A percentile compares a stretch with the other conserved stretches of the same genome.
These are phyloP conservation scores for Strobilomyces echinocephalus DNA, from an alignment of 768 basidiomycete species.

Conservation along the genomic window DNA sequence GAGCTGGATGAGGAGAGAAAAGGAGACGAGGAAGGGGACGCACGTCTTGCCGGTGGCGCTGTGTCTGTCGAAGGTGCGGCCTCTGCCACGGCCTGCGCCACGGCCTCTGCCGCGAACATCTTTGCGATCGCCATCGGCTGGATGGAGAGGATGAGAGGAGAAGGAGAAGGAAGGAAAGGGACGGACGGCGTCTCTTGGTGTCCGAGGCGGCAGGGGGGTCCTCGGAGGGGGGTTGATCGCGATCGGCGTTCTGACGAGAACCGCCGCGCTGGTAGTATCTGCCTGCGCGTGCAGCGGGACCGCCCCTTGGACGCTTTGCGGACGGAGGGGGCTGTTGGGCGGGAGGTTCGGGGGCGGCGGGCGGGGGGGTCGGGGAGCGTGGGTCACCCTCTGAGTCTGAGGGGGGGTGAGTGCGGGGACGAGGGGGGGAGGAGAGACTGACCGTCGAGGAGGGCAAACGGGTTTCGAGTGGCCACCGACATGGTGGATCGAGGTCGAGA, in stretches of 20 bases:
- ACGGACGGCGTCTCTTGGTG: slow-evolving; percentile 30
- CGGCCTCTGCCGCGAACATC: slow-evolving; percentile 46
- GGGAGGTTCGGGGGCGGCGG: slow-evolving; percentile 23
- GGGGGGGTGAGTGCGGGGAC: not conserved
- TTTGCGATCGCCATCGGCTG: slow-evolving; percentile 41
- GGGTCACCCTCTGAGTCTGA: slow-evolving; percentile 42
- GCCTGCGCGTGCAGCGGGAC: slow-evolving; percentile 62
- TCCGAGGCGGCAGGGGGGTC: slow-evolving; percentile 35
- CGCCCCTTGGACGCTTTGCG: slow-evolving; percentile 46
- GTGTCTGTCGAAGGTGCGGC: slow-evolving; percentile 81
- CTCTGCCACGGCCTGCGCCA: slow-evolving; percentile 48
- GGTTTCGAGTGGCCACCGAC: slow-evolving; percentile 89
- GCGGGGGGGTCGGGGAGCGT: slow-evolving; percentile 35
- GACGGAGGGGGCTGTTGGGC: slow-evolving; percentile 35
- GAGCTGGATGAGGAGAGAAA: slow-evolving; percentile 10
- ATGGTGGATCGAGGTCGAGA: slow-evolving; percentile 36
- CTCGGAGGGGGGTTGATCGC: slow-evolving; percentile 37
- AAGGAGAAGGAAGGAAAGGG: not conserved
- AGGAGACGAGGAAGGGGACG: slow-evolving; percentile 25
- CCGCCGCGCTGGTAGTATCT: slow-evolving; percentile 68
- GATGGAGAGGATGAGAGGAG: slow-evolving; percentile 5
- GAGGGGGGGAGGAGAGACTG: slow-evolving; percentile 22
- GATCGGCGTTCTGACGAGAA: slow-evolving; percentile 36
- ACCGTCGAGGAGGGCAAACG: slow-evolving; percentile 82
- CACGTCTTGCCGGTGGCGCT: slow-evolving; percentile 81